Evolutionary conservation across 1,284 basidiomycete genomes (phyloP).

Genomic region (Ceraceosorus bombacis): DNA sequence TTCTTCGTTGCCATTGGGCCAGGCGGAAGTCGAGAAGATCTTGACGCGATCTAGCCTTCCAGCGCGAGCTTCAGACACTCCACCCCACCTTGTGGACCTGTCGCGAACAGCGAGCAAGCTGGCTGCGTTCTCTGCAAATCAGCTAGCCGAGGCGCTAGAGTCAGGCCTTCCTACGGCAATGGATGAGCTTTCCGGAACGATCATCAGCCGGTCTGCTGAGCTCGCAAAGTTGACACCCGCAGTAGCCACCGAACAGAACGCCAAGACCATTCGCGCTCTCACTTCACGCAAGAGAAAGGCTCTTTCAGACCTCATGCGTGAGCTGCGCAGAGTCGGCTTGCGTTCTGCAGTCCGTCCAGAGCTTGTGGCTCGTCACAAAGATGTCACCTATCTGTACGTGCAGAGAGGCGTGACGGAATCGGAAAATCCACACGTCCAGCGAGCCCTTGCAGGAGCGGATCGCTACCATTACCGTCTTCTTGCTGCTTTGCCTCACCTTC

Average conservation of each 20-base stretch:
- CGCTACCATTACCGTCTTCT: slow-evolving; percentile 66
- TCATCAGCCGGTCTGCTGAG: slow-evolving; percentile 63
- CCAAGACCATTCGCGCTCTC: slow-evolving; percentile 69
- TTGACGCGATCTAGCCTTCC: neutral
- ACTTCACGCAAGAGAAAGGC: slow-evolving; percentile 77
- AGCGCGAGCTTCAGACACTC: slow-evolving; percentile 1
- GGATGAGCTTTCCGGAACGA: slow-evolving; percentile 64
- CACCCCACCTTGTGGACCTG: slow-evolving; percentile 19
- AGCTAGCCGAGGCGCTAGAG: slow-evolving; percentile 20
- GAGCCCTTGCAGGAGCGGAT: slow-evolving; percentile 52
- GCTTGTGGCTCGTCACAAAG: slow-evolving; percentile 60
- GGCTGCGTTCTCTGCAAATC: slow-evolving; percentile 1
- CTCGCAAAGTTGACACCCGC: slow-evolving; percentile 51
- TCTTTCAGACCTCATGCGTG: slow-evolving; percentile 82
- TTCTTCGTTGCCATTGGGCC: neutral
- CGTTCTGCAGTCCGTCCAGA: slow-evolving; percentile 54
- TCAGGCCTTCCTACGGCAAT: slow-evolving; percentile 40
- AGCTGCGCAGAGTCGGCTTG: slow-evolving; percentile 74
- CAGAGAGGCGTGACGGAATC: slow-evolving; percentile 36
- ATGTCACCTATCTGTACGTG: slow-evolving; percentile 63
- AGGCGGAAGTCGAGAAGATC: neutral
- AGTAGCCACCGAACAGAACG: slow-evolving; percentile 48
- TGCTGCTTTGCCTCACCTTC: slow-evolving; percentile 63
- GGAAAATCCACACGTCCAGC: slow-evolving; percentile 10
- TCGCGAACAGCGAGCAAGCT: slow-evolving; percentile 19